Base-by-base conservation (phyloP, 2,329 filamentous ascomycete genomes). In the Trichoderma aggressivum region DNA sequence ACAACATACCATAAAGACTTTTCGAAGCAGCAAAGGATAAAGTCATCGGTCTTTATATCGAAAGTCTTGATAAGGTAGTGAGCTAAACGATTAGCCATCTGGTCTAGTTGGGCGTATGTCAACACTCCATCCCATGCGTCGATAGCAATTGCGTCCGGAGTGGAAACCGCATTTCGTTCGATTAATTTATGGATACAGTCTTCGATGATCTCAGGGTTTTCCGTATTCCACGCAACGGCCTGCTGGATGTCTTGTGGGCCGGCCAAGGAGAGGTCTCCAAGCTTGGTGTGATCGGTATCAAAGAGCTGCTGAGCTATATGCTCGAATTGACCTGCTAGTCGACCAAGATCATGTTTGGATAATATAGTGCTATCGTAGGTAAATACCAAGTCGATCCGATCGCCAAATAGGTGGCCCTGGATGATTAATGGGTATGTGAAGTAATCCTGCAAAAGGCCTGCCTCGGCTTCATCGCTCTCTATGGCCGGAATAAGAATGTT, bases 101-200 rank as follows among this genome's bases (percentile, higher is more conserved):
- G 47, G 53, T 74, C 73, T 1, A 74, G 28, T 7, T 72, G 47
- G 8, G 53, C 56, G 26, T 74, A 74, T 0, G 70, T 71, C 10
- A 73, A 24, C 12, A 28, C 18, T 12, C 65, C 66, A 24, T 73
- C 65, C 55, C 63, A 71, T n/a, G 70, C 39, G 65, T 60, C 50
- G 11, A 71, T 47, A 12, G 70, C 70, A 11, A 50, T 5, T 10
- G 70, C 47, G 3, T 71, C 30, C 14, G 70, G 70, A 7, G 24
- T 24, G 5, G 36, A 28, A 11, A 7, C 3, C 75, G 2, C 76
- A 71, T 55, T 79, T 80, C 3, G 82, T 83, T 34, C 62, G 21
- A 71, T 18, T 11, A 71, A 10, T 1, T 26, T 47, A 30, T 71
- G 70, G 2, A 68, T 43, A 16, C 36, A 71, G 12, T 71, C 50